phyloP scores from a whole-genome alignment of 495 filamentous ascomycete genomes.

The Peziza echinospora region DNA sequence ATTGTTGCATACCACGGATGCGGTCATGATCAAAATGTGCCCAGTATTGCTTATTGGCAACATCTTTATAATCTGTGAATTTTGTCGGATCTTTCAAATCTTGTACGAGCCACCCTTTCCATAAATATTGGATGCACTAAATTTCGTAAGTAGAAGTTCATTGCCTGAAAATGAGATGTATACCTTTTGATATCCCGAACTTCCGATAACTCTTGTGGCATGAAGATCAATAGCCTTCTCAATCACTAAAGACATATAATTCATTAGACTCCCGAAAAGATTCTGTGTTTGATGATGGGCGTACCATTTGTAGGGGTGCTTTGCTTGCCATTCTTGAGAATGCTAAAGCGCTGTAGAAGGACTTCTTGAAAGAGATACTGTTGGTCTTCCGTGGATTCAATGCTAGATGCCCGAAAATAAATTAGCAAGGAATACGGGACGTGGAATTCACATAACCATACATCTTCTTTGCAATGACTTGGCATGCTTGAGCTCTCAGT shows the following conservation, averaged over 20 bases:
- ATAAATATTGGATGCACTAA: conserved; percentile 68
- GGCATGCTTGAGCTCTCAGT: conserved; percentile 62
- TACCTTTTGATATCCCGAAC: conserved; percentile 68
- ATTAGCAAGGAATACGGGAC: not conserved
- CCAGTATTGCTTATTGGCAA: conserved; percentile 50
- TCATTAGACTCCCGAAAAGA: not conserved
- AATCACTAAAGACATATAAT: conserved; percentile 21
- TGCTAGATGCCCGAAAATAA: conserved; percentile 24
- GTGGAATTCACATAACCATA: too few relatives aligned
- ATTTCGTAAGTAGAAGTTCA: not conserved
- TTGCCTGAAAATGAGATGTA: not conserved
- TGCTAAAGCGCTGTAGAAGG: conserved; percentile 78
- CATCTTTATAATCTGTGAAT: conserved; percentile 65
- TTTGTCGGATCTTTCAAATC: conserved; percentile 68
- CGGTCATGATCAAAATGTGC: conserved; percentile 78
- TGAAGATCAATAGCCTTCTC: conserved; percentile 87
- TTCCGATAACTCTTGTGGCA: conserved; percentile 65
- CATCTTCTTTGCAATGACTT: conserved; percentile 85
- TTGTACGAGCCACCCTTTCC: conserved; percentile 90
- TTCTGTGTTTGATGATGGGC: not conserved
- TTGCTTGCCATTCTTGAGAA: conserved; percentile 46
- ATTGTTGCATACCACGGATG: conserved; percentile 40
- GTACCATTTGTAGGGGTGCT: conserved; percentile 55
- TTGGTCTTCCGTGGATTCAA: conserved; percentile 61
- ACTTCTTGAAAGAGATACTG: conserved; percentile 55